Percentiles rank a stretch among this genome's conserved stretches.
Evolutionary conservation across 2,329 filamentous ascomycete genomes (phyloP).

Genomic region (Diaporthe sp.): DNA sequence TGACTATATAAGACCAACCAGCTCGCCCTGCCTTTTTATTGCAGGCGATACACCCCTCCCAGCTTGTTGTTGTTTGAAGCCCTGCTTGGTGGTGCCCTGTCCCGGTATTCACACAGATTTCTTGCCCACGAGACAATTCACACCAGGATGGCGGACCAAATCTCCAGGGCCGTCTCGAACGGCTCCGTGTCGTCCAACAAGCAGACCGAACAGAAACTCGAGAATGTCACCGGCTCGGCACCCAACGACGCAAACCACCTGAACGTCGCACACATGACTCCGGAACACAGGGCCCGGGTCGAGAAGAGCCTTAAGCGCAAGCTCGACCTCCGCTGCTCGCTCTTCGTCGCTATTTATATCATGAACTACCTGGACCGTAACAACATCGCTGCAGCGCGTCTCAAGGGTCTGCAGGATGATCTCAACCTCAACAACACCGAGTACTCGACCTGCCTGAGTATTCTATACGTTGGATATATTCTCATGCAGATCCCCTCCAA

Average conservation of each 20-base stretch:
- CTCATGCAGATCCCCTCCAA: slow-evolving; percentile 74
- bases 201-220: slow-evolving; percentile 34
- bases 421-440: slow-evolving; percentile 68
- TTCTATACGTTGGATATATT: slow-evolving; percentile 77
- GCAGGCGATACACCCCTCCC: not conserved
- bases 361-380: slow-evolving; percentile 80
- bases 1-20: slow-evolving; percentile 16
- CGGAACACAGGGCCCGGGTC: slow-evolving; percentile 66
- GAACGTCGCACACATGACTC: slow-evolving; percentile 43
- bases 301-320: slow-evolving; percentile 78
- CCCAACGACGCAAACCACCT: slow-evolving; percentile 2
- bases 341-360: slow-evolving; percentile 83
- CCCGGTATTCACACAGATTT: not conserved
- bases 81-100: slow-evolving; percentile 14
- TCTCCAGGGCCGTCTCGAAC: slow-evolving; percentile 32
- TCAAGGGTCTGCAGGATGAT: slow-evolving; percentile 75
- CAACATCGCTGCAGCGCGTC: slow-evolving; percentile 76
- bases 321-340: slow-evolving; percentile 77
- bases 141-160: slow-evolving; percentile 40
- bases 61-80: slow-evolving; percentile 20
- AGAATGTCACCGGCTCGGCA: slow-evolving; percentile 4
- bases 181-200: slow-evolving; percentile 33
- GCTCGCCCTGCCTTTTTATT: not conserved
- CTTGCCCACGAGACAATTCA: not conserved
- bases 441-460: slow-evolving; percentile 74